Evolutionary conservation across 305 asterid genomes (phyloP).

Genomic region (Plantago lanceolata): DNA sequence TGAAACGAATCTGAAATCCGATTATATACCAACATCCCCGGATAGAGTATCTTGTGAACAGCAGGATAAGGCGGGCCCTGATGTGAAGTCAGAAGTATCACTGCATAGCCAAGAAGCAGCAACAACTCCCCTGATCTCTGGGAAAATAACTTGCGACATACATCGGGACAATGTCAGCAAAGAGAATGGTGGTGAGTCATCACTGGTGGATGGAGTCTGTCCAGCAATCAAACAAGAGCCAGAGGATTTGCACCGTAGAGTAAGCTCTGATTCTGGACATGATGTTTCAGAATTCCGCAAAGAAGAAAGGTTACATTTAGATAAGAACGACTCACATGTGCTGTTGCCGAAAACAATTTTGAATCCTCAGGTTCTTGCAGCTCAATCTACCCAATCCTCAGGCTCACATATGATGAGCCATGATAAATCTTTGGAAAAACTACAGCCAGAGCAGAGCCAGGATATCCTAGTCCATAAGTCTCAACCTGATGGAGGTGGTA

Average conservation of each 20-base stretch:
- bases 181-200: constrained; percentile 22
- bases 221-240: constrained; percentile 29
- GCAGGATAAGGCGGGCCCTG: constrained; percentile 25
- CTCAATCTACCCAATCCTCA: constrained; percentile 20
- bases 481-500: constrained; percentile 8
- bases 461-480: neutral
- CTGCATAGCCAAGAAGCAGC: constrained; percentile 23
- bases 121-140: constrained; percentile 18
- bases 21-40: constrained; percentile 12
- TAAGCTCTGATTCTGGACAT: constrained; percentile 25
- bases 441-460: constrained; percentile 16
- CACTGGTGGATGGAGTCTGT: constrained; percentile 17
- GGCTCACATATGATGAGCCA: too few relatives aligned
- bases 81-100: constrained; percentile 18
- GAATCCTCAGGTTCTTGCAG: constrained; percentile 14
- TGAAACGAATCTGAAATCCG: constrained; percentile 22
- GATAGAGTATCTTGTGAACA: constrained; percentile 27
- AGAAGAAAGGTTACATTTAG: constrained; percentile 18
- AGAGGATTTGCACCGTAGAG: constrained; percentile 28
- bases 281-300: constrained; percentile 22
- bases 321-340: constrained; percentile 21
- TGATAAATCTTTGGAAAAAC: constrained; percentile 14
- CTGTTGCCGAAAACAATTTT: constrained; percentile 24
- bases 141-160: constrained; percentile 25
- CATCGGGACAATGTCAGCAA: constrained; percentile 21